Evolutionary conservation across 2,329 filamentous ascomycete species (phyloP), one percentile per base, ranked within the genome.

Genomic region (Helminthosporium solani): DNA sequence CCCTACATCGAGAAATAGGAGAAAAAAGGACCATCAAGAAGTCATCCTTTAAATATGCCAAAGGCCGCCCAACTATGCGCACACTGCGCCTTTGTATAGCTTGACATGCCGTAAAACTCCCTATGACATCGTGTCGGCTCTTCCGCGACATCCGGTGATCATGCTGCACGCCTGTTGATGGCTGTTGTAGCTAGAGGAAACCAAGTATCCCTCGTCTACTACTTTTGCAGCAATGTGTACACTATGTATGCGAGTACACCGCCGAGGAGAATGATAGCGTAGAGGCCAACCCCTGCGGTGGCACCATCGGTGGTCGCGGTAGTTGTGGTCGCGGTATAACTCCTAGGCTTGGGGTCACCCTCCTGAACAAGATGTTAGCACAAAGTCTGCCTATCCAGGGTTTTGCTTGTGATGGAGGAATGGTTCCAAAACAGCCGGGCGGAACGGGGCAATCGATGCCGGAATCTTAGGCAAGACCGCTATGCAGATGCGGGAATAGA

Each of bases 171-270:
- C 12, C 28, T n/a, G 14, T 12, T 5, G 9, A 14, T 14, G 7
- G 14, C 14, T 31, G 28, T 31, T 31, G 28, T 5, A 25, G 6
- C 23, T 9, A 9, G 23, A 12, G 28, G 28, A 12, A n/a, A 31
- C n/a, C n/a, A n/a, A 14, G 14, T 14, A 5, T 6, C 6, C 4
- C 18, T n/a, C 18, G 9, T 33, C 52, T 62, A 54, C 55, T 66
- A 58, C 44, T 78, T 75, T 77, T 92, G 84, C 61, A 95, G 72
- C 78, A 94, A 95, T 74, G 91, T 86, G 80, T 92, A 96, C 63
- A 81, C 88, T 61, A 81, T 81, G 76, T 89, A 97, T 54, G 88
- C 90, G 52, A 83, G 71, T 39, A 83, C 78, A 57, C 86, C 91
- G 61, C 90, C 90, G 57, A 92, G 68, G 58, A 95, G 77, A 62